Evolutionary conservation across 306 rosid genomes (phyloP), one percentile per base, ranked within the genome.

Genomic region (Quercus agrifolia): DNA sequence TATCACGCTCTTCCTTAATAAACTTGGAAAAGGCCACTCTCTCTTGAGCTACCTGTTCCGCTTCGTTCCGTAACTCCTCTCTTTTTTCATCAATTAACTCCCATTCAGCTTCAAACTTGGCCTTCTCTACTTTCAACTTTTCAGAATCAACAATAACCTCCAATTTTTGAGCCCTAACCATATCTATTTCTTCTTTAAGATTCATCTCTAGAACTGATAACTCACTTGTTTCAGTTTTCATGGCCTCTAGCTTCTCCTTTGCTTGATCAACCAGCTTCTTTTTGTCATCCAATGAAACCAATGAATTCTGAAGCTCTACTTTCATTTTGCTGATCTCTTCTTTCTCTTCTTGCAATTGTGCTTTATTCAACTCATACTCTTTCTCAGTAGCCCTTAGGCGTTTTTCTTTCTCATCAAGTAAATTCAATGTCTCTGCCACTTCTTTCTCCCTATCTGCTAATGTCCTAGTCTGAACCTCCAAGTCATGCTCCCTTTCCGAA

Each of bases 51-150:
- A 96, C 82, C 61, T 54, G 25, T 63, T 89, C 93, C 25, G 86
- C 97, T 89, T 91, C 96, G 75, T 85, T 90, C 33, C 8, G 74
- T 81, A 93, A 82, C 83, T 87, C 94, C 76, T 90, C 96, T 80
- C 92, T 90, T 80, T 96, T 93, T 38, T 90, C 99, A 82, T 96
- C 99, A 81, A 96, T 92, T 75, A 83, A 85, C 71, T 96, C 99
- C 99, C 99, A 96, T 86, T 96, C 98, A 66, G 83, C 82, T 90
- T 96, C 99, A 84, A 96, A 96, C 78, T 93, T 91, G 19, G 97
- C 91, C 85, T 93, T 96, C 89, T 96, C 99, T 35, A 75, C 85
- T 79, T 90, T 80, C 85, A 93, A 79, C 74, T 85, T 91, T 62
- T 93, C 97, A 28, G 88, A 90, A 87, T 93, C 98, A 17, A 72